Conservation (phyloP, 1,284 basidiomycete species). For the Neotropicomus parvogracilis region DNA sequence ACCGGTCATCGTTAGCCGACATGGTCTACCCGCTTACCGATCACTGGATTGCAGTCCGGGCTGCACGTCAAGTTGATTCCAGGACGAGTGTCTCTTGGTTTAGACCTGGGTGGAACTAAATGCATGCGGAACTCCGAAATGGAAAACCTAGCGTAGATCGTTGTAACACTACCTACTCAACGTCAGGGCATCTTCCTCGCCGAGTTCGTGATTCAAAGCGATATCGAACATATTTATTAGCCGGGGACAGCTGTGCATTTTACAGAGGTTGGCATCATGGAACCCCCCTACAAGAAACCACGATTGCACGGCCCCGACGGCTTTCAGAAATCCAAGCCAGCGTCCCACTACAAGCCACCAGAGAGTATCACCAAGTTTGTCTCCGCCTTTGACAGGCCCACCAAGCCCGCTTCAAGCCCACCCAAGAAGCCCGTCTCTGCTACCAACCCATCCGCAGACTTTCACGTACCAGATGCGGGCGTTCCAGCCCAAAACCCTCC, state of each 20-base stretch:
- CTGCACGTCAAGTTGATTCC: slow-evolving; percentile 70
- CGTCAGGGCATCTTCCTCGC: too few species aligned
- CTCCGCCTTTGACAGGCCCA: slow-evolving; percentile 25
- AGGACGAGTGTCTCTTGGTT: slow-evolving; percentile 41
- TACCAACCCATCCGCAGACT: too few species aligned
- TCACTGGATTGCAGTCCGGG: slow-evolving; percentile 66
- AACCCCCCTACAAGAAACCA: slow-evolving; percentile 23
- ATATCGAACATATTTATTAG: too few species aligned
- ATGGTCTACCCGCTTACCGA: slow-evolving; percentile 42
- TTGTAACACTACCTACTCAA: too few species aligned
- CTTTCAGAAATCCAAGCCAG: slow-evolving; percentile 26
- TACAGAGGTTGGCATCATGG: too few species aligned
- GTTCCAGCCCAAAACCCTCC: neutral
- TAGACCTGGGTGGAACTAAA: slow-evolving; percentile 44
- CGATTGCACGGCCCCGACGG: slow-evolving; percentile 32
- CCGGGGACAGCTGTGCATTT: too few species aligned
- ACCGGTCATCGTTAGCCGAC: slow-evolving; percentile 2
- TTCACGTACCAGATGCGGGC: too few species aligned
- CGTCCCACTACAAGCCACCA: slow-evolving; percentile 28
- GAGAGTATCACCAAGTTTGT: slow-evolving; percentile 31
- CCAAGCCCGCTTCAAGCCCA: neutral
- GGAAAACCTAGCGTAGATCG: too few species aligned
- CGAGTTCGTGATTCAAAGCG: too few species aligned
- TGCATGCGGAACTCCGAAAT: too few species aligned
- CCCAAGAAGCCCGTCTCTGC: too few species aligned